A percentile compares a stretch with the other conserved stretches of the same genome.
Conservation (phyloP, 768 basidiomycete species). For the Tulasnella sp. region DNA sequence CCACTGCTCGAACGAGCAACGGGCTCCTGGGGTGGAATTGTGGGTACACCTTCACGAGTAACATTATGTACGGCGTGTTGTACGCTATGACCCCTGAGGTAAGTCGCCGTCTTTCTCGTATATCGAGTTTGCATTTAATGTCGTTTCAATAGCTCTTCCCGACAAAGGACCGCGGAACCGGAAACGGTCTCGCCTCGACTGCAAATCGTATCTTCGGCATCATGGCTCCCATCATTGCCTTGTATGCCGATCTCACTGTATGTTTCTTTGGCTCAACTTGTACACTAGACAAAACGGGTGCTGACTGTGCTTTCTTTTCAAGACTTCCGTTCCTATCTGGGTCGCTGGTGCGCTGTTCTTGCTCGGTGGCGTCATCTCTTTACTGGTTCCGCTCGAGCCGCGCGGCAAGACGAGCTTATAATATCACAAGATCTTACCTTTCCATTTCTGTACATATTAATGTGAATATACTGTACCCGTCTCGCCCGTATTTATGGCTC, state of each 20-base stretch:
- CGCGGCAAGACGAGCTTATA: slow-evolving; percentile 73
- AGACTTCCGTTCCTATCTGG: slow-evolving; percentile 70
- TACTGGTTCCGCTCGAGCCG: slow-evolving; percentile 73
- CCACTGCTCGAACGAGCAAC: slow-evolving; percentile 70
- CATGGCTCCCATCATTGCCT: slow-evolving; percentile 68
- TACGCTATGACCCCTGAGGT: slow-evolving; percentile 72
- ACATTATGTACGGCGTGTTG: slow-evolving; percentile 76
- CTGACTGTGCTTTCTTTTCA: neutral
- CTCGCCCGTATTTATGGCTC: neutral
- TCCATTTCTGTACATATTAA: neutral
- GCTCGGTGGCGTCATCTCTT: slow-evolving; percentile 59
- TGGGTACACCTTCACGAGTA: slow-evolving; percentile 66
- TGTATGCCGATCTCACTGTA: slow-evolving; percentile 60
- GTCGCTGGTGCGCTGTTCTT: slow-evolving; percentile 68
- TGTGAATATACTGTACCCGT: neutral
- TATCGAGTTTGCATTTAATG: neutral
- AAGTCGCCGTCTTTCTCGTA: slow-evolving; percentile 49
- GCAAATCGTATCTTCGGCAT: slow-evolving; percentile 69
- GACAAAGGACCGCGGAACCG: slow-evolving; percentile 61
- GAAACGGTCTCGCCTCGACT: slow-evolving; percentile 65
- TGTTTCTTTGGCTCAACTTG: neutral
- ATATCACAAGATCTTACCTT: neutral
- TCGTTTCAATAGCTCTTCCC: slow-evolving; percentile 33
- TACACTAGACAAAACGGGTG: no score
- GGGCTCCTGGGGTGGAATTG: slow-evolving; percentile 80